Evolutionary conservation across 805 yeast species (phyloP), one percentile per base, ranked within the genome.

Genomic region (Wickerhamiella bombiphila): DNA sequence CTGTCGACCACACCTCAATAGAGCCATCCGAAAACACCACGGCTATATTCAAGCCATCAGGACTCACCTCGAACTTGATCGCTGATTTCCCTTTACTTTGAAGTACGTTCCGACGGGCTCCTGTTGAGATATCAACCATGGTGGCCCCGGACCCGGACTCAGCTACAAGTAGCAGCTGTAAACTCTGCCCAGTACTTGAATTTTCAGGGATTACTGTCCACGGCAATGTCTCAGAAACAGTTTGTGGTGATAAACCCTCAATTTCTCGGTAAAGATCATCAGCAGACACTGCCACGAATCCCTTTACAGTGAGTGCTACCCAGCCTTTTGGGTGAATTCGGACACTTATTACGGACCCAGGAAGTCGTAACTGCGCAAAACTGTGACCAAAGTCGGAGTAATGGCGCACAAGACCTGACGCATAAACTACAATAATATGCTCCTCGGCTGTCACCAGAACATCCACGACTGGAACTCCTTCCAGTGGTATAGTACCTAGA

Each of bases 341-440:
- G 5, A 20, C 30, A 18, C 28, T 22, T 15, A 11, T 9, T 2
- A 22, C 30, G 1, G 42, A 36, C 9, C 24, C 26, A 3, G 35
- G 36, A 15, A 34, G 36, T 18, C 38, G 32, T 14, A 43, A 7
- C 19, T 47, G 53, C 34, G 64, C 63, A 52, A 80, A 81, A 32
- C 70, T 75, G 3, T 81, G 80, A 16, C 70, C 70, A 44, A 78
- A 72, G 48, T 80, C 85, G 30, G 63, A 56, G 55, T 79, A 80
- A 20, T 65, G 58, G 20, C 93, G 60, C 18, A 66, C 69, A 21
- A 57, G 61, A 5, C 78, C 77, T 35, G 61, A 59, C 22, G 61
- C 65, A 26, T 74, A 53, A 1, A 77, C 68, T 9, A 78, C 70
- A 8, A 75, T 56, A 34, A 81, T 60, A 36, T 68, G 63, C 47